Evolutionary conservation across 805 yeast genomes (phyloP), one percentile per base, ranked within the genome.

Genomic region (Diddensiella transvaalensis): DNA sequence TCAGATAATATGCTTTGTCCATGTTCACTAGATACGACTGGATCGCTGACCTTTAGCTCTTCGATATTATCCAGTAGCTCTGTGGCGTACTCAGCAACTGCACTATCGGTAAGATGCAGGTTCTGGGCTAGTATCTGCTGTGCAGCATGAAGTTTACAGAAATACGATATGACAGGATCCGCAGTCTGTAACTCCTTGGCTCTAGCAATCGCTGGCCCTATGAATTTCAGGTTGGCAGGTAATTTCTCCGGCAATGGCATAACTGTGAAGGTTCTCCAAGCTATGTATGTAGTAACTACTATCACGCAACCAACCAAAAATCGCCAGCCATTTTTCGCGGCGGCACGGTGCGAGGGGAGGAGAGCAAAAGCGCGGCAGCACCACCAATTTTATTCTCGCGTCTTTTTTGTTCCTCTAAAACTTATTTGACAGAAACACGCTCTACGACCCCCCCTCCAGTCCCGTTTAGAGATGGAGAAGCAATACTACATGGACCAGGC

Each of bases 1-100:
- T 84, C 87, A 22, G 66, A 67, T 17, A 90, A 67, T 10, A 87
- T 72, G 15, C 74, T 77, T 35, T 59, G 63, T 2, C 78, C 56
- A 18, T 69, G 49, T 30, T 55, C 55, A 29, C 52, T 15, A 51
- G 61, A 4, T 68, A 76, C 45, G 70, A 71, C 66, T 10, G 70
- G 57, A 22, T 72, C 67, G 4, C 57, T 56, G 1, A 49, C 53
- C 58, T 82, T 83, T 50, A 74, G 67, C 1, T 57, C 50, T 61
- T 93, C 99, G 32, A 93, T 79, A 2, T 76, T 77, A 59, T 85
- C 95, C 47, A 91, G 67, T 40, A 93, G 67, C 2, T 63, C 60
- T 41, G 83, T 68, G 0, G 91, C 87, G 56, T 78, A 79, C 1
- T 57, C 59, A 11, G 87, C 87, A 23, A 77, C 77, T 11, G 75